Base-by-base conservation (phyloP, 129 eudicot species). In the Escallonia herrerae region DNA sequence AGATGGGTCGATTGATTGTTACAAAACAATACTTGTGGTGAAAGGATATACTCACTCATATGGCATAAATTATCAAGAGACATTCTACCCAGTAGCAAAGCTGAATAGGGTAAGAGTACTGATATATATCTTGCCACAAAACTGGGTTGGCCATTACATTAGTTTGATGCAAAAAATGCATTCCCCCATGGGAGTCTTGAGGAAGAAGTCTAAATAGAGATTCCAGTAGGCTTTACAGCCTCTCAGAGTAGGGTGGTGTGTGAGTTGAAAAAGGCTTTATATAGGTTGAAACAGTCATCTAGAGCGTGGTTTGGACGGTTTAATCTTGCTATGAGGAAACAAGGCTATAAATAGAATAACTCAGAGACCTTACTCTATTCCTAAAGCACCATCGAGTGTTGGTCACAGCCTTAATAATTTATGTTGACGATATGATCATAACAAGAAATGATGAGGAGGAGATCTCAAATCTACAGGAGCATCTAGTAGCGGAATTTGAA, bases 401-500 rank as follows among this genome's bases (percentile, higher is more conserved):
- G n/a, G n/a, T n/a, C n/a, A n/a, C n/a, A n/a, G n/a, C n/a, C n/a
- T n/a, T n/a, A n/a, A n/a, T n/a, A n/a, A n/a, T n/a, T n/a, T n/a
- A 64, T 7, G 42, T 52, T 12, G 70, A 51, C 52, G 60, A 65
- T 49, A 65, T 8, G 8, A 40, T 39, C 12, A 60, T 8, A 13
- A 65, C 38, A 50, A 48, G 46, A 4, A 52, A 65, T 40, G 48
- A 51, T 51, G 10, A 48, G 7, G 5, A 7, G 2, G 70, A 51
- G 70, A 65, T 7, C 15, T 12, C 7, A 37, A 13, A 40, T 49
- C 59, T 65, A 10, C 11, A 15, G 9, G 10, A 40, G 4, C 3
- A 48, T 22, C 43, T 65, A 13, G 59, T 37, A 6, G 12, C 5
- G 44, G 69, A 65, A n/a, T 50, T 58, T 58, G 69, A 65, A 38